Conservation (phyloP, 1,284 basidiomycete genomes). For the Apiotrichum brassicae region DNA sequence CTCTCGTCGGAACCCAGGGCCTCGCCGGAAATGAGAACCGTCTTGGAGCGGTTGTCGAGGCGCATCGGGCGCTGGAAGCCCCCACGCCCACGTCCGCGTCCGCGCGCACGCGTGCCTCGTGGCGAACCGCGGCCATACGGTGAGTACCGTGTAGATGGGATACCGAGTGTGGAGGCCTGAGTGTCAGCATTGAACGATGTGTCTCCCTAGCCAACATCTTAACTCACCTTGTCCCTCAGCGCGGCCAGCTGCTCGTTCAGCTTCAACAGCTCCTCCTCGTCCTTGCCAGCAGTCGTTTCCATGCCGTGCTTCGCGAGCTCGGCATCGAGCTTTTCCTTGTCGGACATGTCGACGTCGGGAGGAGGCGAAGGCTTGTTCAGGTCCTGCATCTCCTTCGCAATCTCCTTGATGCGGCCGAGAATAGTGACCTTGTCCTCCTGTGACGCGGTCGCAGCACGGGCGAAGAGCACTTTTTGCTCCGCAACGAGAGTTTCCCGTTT, state of each 20-base stretch:
- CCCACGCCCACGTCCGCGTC: constrained; percentile 55
- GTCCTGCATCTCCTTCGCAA: constrained; percentile 71
- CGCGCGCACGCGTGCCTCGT: constrained; percentile 56
- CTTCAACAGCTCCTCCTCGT: constrained; percentile 44
- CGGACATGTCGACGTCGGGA: constrained; percentile 39
- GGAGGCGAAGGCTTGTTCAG: constrained; percentile 38
- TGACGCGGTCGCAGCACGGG: constrained; percentile 54
- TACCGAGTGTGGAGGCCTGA: constrained; percentile 35
- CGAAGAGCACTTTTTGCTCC: constrained; percentile 83
- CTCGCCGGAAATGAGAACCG: constrained; percentile 64
- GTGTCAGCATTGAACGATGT: too few species aligned
- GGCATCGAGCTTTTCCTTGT: constrained; percentile 37
- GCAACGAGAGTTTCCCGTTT: constrained; percentile 75
- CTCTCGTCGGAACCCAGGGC: constrained; percentile 48
- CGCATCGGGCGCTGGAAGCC: constrained; percentile 58
- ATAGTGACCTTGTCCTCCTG: constrained; percentile 70
- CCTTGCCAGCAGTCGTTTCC: constrained; percentile 49
- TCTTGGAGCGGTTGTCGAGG: constrained; percentile 83
- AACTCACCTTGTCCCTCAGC: constrained; percentile 55
- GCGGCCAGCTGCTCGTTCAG: constrained; percentile 37
- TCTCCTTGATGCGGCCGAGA: constrained; percentile 67
- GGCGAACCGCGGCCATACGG: constrained; percentile 61
- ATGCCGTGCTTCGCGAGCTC: constrained; percentile 64
- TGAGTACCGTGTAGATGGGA: constrained; percentile 41
- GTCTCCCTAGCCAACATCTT: too few species aligned